Conservation (phyloP, 2,329 filamentous ascomycete genomes). For the Aspergillus phoenicis region DNA sequence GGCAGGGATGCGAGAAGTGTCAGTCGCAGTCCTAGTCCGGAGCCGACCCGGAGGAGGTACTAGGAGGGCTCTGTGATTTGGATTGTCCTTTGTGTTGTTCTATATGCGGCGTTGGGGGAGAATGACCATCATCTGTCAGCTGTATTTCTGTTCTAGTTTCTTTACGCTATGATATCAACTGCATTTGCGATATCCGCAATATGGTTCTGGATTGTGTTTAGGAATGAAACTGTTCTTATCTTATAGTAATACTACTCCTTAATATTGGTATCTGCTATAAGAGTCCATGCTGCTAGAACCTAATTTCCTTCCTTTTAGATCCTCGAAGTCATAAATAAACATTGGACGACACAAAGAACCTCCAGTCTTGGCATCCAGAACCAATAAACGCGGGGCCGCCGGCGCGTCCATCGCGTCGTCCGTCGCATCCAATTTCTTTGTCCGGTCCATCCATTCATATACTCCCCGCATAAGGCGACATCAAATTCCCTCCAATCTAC, state of each 20-base stretch:
- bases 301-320: not conserved
- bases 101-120: constrained; percentile 25
- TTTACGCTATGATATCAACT: constrained; percentile 34
- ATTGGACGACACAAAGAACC: not conserved
- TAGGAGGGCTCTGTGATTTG: constrained; percentile 41
- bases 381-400: constrained; percentile 3
- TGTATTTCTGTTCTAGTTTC: constrained; percentile 19
- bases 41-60: constrained; percentile 73
- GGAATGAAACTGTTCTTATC: no score
- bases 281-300: not conserved
- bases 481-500: not conserved
- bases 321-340: no score
- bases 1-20: constrained; percentile 83
- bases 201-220: not conserved
- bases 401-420: constrained; percentile 19
- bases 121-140: constrained; percentile 17
- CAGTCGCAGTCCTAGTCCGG: constrained; percentile 80
- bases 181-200: constrained; percentile 1
- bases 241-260: no score
- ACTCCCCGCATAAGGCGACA: not conserved
- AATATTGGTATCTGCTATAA: no score
- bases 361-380: constrained; percentile 16
- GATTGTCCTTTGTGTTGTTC: constrained; percentile 16
- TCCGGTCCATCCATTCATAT: not conserved
- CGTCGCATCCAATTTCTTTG: constrained; percentile 2